A percentile compares a stretch with the other conserved stretches of the same genome.
phyloP scores from a whole-genome alignment of 129 eudicot genomes.

The Mikania micrantha region DNA sequence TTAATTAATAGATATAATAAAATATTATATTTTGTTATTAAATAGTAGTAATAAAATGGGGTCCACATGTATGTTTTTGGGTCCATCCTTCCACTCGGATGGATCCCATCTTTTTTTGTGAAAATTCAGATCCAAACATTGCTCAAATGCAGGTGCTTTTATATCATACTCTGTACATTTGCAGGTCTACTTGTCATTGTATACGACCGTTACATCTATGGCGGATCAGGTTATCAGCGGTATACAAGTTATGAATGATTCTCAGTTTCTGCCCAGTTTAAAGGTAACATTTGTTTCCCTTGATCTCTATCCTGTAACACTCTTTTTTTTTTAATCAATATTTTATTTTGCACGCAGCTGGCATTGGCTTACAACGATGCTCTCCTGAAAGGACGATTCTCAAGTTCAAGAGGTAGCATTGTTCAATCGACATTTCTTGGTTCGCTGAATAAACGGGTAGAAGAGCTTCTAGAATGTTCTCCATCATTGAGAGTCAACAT shows the following conservation, averaged over 20 bases:
- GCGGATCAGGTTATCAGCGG: constrained; percentile 52
- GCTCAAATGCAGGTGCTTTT: no score
- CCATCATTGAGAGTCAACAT: constrained; percentile 22
- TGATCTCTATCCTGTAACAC: not conserved
- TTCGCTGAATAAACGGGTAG: constrained; percentile 59
- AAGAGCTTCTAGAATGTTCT: constrained; percentile 52
- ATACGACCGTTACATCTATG: constrained; percentile 71
- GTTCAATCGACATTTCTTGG: constrained; percentile 81
- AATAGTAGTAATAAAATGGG: no score
- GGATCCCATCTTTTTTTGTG: no score
- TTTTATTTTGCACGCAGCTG: constrained; percentile 36
- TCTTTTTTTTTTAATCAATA: no score
- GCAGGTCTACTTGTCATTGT: constrained; percentile 88
- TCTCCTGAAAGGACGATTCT: constrained; percentile 50
- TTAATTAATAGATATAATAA: no score
- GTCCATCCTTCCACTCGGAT: no score
- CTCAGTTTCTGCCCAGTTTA: constrained; percentile 64
- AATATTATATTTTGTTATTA: no score
- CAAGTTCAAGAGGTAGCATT: constrained; percentile 54
- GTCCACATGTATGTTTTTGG: no score
- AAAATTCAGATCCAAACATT: no score
- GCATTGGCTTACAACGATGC: constrained; percentile 89
- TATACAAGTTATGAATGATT: constrained; percentile 28
- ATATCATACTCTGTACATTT: constrained; percentile 5
- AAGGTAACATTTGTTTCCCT: constrained; percentile 42